A percentile compares a stretch with the other conserved stretches of the same genome.
These are phyloP conservation scores for Aspergillus pseudoglaucus DNA, from an alignment of 2,329 filamentous ascomycete genomes.

Conservation along the genomic window DNA sequence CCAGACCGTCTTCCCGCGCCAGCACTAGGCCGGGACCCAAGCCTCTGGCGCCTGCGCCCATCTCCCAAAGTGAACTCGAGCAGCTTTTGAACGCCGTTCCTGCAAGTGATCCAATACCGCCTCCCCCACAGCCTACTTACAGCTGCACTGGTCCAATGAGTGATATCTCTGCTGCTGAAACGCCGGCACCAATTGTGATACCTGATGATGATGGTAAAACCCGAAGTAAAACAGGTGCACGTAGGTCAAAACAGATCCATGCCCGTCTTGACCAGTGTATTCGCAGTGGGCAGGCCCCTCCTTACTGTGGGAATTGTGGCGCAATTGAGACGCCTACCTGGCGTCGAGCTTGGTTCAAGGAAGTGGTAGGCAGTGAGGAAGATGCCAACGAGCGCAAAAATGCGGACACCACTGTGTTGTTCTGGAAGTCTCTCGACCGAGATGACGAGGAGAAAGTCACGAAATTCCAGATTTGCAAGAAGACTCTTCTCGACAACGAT, in stretches of 20 bases:
- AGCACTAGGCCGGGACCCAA: constrained; percentile 29
- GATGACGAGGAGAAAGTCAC: constrained; percentile 58
- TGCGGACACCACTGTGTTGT: constrained; percentile 66
- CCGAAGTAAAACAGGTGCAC: constrained; percentile 49
- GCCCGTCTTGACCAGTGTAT: constrained; percentile 55
- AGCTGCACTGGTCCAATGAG: constrained; percentile 41
- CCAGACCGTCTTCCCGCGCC: constrained; percentile 33
- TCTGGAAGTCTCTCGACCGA: constrained; percentile 61
- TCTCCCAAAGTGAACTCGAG: constrained; percentile 28
- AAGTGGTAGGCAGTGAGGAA: constrained; percentile 62
- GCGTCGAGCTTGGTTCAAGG: constrained; percentile 85
- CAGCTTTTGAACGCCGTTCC: constrained; percentile 30
- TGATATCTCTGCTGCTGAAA: constrained; percentile 38
- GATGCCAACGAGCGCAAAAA: constrained; percentile 62
- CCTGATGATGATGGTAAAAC: constrained; percentile 27
- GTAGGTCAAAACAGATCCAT: constrained; percentile 60
- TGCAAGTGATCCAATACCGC: constrained; percentile 46
- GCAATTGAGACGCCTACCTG: constrained; percentile 94
- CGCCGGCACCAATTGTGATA: constrained; percentile 21
- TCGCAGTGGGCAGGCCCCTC: constrained; percentile 73
- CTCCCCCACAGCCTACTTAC: constrained; percentile 31
- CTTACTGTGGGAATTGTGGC: constrained; percentile 87
- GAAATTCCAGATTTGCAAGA: constrained; percentile 68
- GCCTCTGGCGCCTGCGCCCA: constrained; percentile 32
- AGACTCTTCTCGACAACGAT: constrained; percentile 60